phyloP scores from a whole-genome alignment of 495 filamentous ascomycete species.

The Podospora comata region DNA sequence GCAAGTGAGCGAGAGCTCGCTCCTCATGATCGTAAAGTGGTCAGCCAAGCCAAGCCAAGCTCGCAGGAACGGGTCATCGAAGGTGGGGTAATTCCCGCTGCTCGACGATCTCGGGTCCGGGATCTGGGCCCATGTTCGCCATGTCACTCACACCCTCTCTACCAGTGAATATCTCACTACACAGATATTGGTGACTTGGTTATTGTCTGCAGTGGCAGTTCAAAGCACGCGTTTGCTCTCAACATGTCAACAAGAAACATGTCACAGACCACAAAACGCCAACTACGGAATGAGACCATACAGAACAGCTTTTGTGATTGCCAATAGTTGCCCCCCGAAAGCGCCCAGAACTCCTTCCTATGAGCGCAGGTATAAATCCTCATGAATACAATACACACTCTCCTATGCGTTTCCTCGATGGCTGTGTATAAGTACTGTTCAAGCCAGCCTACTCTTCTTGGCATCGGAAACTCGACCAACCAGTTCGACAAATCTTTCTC shows the following conservation, averaged over 20 bases:
- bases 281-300: background rate
- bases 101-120: conserved; percentile 7
- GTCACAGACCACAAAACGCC: background rate
- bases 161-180: background rate
- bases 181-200: background rate
- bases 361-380: background rate
- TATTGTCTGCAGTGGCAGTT: background rate
- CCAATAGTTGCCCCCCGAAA: background rate
- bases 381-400: background rate
- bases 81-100: conserved; percentile 17
- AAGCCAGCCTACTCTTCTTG: background rate
- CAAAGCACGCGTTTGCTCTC: background rate
- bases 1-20: background rate
- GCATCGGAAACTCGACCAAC: background rate
- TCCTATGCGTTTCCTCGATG: background rate
- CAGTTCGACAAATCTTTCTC: background rate
- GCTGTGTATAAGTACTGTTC: too few species aligned
- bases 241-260: background rate
- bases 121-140: background rate
- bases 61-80: background rate
- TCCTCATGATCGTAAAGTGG: background rate
- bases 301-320: background rate
- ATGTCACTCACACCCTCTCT: background rate
- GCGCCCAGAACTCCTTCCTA: background rate
- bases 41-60: conserved; percentile 5